These are phyloP conservation scores for Aspergillus caelatus DNA, from an alignment of 2,329 filamentous ascomycete species.

Conservation along the genomic window DNA sequence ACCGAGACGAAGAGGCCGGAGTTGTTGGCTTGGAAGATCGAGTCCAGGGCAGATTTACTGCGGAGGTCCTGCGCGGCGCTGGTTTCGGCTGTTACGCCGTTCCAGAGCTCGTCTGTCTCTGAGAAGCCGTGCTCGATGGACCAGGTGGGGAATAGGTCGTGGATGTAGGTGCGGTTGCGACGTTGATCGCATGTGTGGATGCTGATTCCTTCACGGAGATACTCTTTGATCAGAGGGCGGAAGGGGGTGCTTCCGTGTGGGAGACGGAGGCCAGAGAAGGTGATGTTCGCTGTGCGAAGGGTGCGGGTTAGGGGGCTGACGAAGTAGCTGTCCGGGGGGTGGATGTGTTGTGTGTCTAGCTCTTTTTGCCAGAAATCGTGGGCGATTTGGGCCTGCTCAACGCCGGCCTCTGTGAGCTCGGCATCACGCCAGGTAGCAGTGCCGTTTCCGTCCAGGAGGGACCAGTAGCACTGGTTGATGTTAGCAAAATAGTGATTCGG, in stretches of 20 bases:
- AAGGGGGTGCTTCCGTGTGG: constrained; percentile 48
- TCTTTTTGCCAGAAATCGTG: constrained; percentile 54
- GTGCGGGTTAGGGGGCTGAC: constrained; percentile 60
- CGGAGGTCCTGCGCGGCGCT: constrained; percentile 51
- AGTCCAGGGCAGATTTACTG: constrained; percentile 49
- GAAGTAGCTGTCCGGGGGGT: constrained; percentile 58
- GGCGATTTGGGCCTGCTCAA: constrained; percentile 51
- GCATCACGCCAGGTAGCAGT: constrained; percentile 61
- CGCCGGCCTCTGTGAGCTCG: constrained; percentile 55
- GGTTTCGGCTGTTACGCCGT: constrained; percentile 51
- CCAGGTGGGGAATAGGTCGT: constrained; percentile 51
- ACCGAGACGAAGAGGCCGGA: constrained; percentile 53
- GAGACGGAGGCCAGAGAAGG: constrained; percentile 52
- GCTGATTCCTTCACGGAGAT: constrained; percentile 60
- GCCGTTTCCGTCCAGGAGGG: constrained; percentile 57
- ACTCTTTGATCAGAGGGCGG: constrained; percentile 58
- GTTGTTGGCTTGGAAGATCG: constrained; percentile 51
- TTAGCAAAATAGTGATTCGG: neutral
- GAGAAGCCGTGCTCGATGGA: constrained; percentile 56
- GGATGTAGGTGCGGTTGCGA: constrained; percentile 51
- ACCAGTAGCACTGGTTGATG: constrained; percentile 56
- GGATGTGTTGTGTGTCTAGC: constrained; percentile 50
- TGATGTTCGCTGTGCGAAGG: constrained; percentile 58
- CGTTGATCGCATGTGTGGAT: constrained; percentile 64
- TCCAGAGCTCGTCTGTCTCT: constrained; percentile 59